Percentiles rank a stretch among this genome's conserved stretches.
phyloP scores from a whole-genome alignment of 1,139 yeast genomes.

The Candida sp. region DNA sequence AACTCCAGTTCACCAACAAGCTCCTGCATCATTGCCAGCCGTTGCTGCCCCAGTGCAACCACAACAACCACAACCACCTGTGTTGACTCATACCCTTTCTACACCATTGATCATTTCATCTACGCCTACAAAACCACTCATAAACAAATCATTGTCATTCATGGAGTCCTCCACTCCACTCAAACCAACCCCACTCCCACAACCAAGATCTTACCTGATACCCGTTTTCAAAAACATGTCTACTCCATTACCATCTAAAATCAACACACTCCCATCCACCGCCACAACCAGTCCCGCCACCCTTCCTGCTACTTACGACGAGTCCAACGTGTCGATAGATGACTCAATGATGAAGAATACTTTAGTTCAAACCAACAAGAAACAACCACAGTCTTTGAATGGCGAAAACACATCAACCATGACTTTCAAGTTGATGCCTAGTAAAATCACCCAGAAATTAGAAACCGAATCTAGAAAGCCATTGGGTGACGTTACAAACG shows the following conservation, averaged over 20 bases:
- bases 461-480: constrained; percentile 27
- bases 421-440: constrained; percentile 47
- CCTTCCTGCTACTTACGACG: constrained; percentile 1
- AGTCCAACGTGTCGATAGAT: neutral
- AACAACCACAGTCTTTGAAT: constrained; percentile 40
- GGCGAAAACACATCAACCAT: constrained; percentile 35
- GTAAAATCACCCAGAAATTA: constrained; percentile 19
- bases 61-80: constrained; percentile 11
- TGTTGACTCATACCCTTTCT: constrained; percentile 25
- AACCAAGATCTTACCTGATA: constrained; percentile 11
- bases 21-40: neutral
- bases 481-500: constrained; percentile 24
- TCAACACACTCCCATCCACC: neutral
- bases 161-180: constrained; percentile 7
- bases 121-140: constrained; percentile 25
- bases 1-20: constrained; percentile 24
- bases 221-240: constrained; percentile 9
- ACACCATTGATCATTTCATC: constrained; percentile 26
- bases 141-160: constrained; percentile 8
- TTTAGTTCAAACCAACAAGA: constrained; percentile 34
- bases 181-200: constrained; percentile 4
- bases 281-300: neutral
- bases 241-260: constrained; percentile 5
- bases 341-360: constrained; percentile 1
- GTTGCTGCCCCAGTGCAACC: constrained; percentile 1